These are phyloP conservation scores for Rhododendron mucronatum DNA, from an alignment of 148 eudicot species.

Conservation along the genomic window DNA sequence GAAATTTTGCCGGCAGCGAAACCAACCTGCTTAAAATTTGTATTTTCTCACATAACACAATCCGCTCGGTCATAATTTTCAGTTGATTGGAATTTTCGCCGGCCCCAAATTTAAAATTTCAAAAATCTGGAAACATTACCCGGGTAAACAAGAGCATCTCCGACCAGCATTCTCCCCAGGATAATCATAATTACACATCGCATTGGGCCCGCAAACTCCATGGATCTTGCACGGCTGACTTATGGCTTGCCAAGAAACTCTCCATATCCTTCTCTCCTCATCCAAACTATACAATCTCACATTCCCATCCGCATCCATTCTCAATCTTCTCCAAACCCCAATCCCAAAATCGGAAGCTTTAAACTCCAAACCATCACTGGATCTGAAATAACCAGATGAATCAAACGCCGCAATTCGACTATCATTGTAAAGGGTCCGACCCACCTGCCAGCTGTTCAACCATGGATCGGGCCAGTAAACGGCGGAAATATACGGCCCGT, in stretches of 20 bases:
- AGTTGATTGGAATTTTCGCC: too few species aligned
- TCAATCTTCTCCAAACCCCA: slow-evolving; percentile 31
- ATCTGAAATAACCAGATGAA: slow-evolving; percentile 30
- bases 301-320: slow-evolving; percentile 43
- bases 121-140: not conserved
- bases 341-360: slow-evolving; percentile 22
- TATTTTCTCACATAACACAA: too few species aligned
- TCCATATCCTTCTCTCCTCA: slow-evolving; percentile 21
- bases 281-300: slow-evolving; percentile 40
- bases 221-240: slow-evolving; percentile 24
- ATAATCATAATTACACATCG: slow-evolving; percentile 17
- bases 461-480: slow-evolving; percentile 33
- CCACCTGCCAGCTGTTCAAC: slow-evolving; percentile 3
- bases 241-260: slow-evolving; percentile 38
- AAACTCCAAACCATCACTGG: slow-evolving; percentile 25
- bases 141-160: slow-evolving; percentile 33
- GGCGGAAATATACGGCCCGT: slow-evolving; percentile 26
- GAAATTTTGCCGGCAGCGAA: too few species aligned
- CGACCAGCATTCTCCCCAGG: slow-evolving; percentile 15
- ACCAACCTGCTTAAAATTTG: too few species aligned
- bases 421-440: slow-evolving; percentile 18
- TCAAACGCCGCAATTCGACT: slow-evolving; percentile 27
- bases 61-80: too few species aligned
- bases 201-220: slow-evolving; percentile 41
- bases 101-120: too few species aligned